Percentiles rank a stretch among this genome's conserved stretches.
Evolutionary conservation across 805 yeast genomes (phyloP).

Genomic region (Saccharomycopsis sp.): DNA sequence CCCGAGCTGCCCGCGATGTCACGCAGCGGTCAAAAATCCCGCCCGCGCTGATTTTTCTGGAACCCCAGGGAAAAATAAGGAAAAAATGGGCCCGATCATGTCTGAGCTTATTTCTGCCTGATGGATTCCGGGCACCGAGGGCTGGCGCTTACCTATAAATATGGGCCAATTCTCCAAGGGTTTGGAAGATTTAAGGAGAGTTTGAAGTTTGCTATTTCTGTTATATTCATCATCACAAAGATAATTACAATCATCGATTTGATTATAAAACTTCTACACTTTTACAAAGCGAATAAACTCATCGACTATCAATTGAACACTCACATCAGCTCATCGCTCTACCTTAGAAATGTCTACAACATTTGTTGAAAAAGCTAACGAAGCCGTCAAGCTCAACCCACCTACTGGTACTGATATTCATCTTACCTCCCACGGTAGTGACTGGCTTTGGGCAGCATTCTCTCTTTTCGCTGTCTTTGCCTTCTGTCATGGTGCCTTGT

Average conservation of each 20-base stretch:
- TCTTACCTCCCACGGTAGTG: slow-evolving; percentile 52
- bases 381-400: slow-evolving; percentile 40
- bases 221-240: neutral
- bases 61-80: neutral
- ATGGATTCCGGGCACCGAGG: neutral
- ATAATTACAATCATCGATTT: slow-evolving; percentile 42
- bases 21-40: neutral
- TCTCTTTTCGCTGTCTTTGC: slow-evolving; percentile 38
- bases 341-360: neutral
- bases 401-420: slow-evolving; percentile 41
- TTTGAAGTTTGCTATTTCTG: neutral
- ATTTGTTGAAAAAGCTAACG: slow-evolving; percentile 14
- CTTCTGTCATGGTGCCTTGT: slow-evolving; percentile 24
- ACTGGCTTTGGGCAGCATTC: slow-evolving; percentile 64
- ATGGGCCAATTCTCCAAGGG: neutral
- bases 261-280: slow-evolving; percentile 6
- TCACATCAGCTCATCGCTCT: neutral
- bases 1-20: neutral
- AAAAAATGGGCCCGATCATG: neutral
- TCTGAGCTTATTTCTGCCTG: neutral
- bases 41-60: neutral
- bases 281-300: too few species aligned
- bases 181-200: neutral
- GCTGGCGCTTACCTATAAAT: neutral
- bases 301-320: neutral